Evolutionary conservation across 2,329 filamentous ascomycete genomes (phyloP).

Genomic region (Akanthomyces muscarius): DNA sequence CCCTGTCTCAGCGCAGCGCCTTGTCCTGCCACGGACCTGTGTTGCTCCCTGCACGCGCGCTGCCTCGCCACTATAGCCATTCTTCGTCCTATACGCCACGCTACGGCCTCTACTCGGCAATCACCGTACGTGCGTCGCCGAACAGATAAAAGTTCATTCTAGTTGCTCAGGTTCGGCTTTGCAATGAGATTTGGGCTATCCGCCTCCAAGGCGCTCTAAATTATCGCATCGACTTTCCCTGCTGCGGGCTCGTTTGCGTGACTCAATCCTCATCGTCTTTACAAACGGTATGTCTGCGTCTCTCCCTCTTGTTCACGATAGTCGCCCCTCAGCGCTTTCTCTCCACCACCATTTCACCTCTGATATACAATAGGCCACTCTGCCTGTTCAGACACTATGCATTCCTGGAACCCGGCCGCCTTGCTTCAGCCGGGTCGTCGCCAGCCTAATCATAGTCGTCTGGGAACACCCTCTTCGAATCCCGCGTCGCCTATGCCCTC

Average conservation of each 20-base stretch:
- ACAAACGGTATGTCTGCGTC: constrained; percentile 15
- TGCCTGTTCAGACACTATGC: constrained; percentile 25
- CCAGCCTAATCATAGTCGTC: constrained; percentile 27
- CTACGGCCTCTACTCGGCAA: constrained; percentile 2
- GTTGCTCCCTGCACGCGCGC: background rate
- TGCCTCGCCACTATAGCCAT: background rate
- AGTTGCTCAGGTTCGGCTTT: background rate
- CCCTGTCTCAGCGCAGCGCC: background rate
- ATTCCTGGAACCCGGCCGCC: constrained; percentile 40
- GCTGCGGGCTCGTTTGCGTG: background rate
- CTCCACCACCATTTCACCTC: background rate
- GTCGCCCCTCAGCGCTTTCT: background rate
- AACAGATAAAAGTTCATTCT: background rate
- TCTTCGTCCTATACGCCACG: constrained; percentile 5
- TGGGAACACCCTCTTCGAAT: constrained; percentile 25
- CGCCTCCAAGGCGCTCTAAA: constrained; percentile 10
- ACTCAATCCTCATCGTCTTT: constrained; percentile 1
- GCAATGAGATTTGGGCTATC: constrained; percentile 3
- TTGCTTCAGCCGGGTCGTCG: constrained; percentile 37
- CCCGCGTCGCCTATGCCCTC: constrained; percentile 22
- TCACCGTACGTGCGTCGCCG: background rate
- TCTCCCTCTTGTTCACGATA: background rate
- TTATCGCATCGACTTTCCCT: constrained; percentile 3
- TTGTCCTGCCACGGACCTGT: background rate
- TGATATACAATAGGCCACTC: constrained; percentile 26